Evolutionary conservation across 306 rosid species (phyloP), one percentile per base, ranked within the genome.

Genomic region (Ochetophila trinervis): DNA sequence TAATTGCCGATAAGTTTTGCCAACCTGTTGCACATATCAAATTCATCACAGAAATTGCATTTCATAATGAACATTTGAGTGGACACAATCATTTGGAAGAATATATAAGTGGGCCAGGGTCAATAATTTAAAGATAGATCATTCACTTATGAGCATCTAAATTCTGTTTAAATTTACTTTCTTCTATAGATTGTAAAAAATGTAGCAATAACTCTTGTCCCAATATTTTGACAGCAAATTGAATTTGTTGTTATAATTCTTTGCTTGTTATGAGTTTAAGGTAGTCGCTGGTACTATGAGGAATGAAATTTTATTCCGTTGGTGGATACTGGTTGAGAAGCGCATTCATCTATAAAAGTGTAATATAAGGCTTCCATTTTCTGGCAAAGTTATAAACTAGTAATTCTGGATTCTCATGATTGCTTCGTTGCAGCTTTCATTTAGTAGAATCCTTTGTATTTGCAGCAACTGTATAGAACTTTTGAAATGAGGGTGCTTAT

Each of bases 221-320:
- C n/a, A 50, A 19, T 55, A 23, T 57, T 36, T 56, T 19, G 12
- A 18, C 7, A 23, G 21, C 49, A 36, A 11, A 24, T 11, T 13
- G 17, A 57, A 49, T 49, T 53, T 21, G 53, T 53, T 54, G 53
- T 22, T 37, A 16, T 16, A 23, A 35, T 53, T 22, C n/a, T 5
- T 22, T 40, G 34, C 30, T 66, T 20, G 62, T 34, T 63, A 42
- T 65, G 21, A 65, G 56, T 37, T 66, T 36, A 54, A 37, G 24
- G 9, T 54, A 52, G 6, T 22, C 17, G 50, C 17, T 42, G 40
- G 44, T 56, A 24, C 57, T 57, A 18, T 35, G 45, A 40, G 15
- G 45, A 6, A 40, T 40, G 9, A 36, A 40, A 49, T 49, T 49
- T 49, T 48, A 48, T n/a, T 6, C 53, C 15, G 53, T 1, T 1